A percentile compares a stretch with the other conserved stretches of the same genome.
phyloP scores from a whole-genome alignment of 805 yeast genomes.

The Hanseniaspora nectarophila region DNA sequence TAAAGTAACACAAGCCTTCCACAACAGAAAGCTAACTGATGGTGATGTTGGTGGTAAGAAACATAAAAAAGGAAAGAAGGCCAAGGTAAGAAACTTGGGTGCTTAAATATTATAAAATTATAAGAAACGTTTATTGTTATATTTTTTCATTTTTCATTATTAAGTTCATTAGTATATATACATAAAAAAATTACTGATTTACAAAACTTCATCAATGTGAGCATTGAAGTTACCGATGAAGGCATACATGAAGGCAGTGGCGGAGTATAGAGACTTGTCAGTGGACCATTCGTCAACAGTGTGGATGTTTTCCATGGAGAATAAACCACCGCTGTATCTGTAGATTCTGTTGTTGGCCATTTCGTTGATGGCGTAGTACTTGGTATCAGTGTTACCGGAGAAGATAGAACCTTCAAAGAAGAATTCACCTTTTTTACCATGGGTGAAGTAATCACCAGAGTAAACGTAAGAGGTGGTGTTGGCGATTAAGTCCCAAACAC shows the following conservation, averaged over 20 bases:
- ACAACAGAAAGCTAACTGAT: conserved; percentile 32
- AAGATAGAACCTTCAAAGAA: conserved; percentile 16
- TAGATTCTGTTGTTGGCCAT: conserved; percentile 17
- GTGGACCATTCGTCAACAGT: conserved; percentile 18
- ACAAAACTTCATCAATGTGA: conserved; percentile 8
- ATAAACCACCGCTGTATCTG: conserved; percentile 17
- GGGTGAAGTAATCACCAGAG: conserved; percentile 35
- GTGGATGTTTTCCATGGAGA: conserved; percentile 14
- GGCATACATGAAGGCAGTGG: conserved; percentile 18
- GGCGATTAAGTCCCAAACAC: conserved; percentile 42
- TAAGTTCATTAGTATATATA: not conserved
- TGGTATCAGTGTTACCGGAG: conserved; percentile 19
- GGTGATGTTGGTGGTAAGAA: conserved; percentile 34
- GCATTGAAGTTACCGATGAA: conserved; percentile 17
- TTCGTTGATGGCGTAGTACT: conserved; percentile 15
- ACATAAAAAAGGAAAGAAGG: conserved; percentile 69
- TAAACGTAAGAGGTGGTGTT: conserved; percentile 47
- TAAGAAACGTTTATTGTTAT: not conserved
- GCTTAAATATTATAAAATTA: not conserved
- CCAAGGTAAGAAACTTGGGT: conserved; percentile 10
- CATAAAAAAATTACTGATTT: not conserved
- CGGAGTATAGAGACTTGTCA: conserved; percentile 15
- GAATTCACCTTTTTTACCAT: conserved; percentile 4
- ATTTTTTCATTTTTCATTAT: not conserved
- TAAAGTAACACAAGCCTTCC: conserved; percentile 60